A percentile compares a stretch with the other conserved stretches of the same genome.
These are phyloP conservation scores for Antitrichia curtipendula DNA, from an alignment of 225 moss, liverwort and hornwort genomes.

Conservation along the genomic window DNA sequence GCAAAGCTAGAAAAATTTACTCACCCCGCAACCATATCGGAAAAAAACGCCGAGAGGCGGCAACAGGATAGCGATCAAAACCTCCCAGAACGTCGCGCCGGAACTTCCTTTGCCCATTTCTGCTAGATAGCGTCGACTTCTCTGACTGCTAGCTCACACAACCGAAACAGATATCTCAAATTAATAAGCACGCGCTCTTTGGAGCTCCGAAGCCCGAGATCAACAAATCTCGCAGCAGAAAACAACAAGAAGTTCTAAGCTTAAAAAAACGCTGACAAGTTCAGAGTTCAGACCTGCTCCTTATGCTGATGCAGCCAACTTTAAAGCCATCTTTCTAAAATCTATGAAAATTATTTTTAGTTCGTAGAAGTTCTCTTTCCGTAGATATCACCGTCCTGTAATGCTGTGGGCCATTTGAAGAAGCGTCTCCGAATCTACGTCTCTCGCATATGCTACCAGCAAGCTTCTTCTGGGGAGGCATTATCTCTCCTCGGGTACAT, in stretches of 20 bases:
- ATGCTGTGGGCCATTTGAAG: not conserved
- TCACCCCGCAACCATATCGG: conserved; percentile 40
- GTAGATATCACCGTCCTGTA: not conserved
- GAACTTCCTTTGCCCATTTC: conserved; percentile 35
- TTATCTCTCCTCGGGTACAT: not conserved
- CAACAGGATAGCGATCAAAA: conserved; percentile 42
- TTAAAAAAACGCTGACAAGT: not conserved
- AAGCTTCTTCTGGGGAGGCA: not conserved
- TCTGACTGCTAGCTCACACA: not conserved
- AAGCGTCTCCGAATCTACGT: not conserved
- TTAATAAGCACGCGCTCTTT: not conserved
- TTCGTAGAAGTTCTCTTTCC: not conserved
- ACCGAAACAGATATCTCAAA: not conserved
- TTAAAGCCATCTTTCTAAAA: not conserved
- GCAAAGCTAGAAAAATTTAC: not conserved
- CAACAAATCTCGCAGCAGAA: not conserved
- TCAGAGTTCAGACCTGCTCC: not conserved
- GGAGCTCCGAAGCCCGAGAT: not conserved
- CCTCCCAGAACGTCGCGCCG: conserved; percentile 34
- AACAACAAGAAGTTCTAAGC: not conserved
- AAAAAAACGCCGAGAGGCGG: conserved; percentile 56
- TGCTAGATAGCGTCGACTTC: not conserved
- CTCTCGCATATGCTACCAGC: not conserved
- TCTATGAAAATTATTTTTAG: not conserved
- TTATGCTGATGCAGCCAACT: no score